Conservation (phyloP, 352 stramenopile genomes). For the Stephanocyclus meneghinianus region DNA sequence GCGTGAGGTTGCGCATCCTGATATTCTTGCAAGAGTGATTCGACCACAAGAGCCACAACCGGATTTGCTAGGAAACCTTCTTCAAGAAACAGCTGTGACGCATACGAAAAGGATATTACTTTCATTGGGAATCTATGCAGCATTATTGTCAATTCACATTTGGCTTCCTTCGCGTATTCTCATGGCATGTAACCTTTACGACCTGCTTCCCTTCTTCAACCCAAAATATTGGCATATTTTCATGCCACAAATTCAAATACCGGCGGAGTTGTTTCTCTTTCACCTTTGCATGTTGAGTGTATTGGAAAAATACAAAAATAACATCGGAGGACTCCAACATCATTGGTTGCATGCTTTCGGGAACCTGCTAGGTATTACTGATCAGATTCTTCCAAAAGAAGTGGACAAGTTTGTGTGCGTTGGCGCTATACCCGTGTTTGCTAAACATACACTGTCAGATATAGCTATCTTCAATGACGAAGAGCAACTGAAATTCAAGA, state of each 20-base stretch:
- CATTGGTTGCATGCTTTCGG: constrained; percentile 71
- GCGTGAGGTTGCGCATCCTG: constrained; percentile 92
- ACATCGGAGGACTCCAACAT: constrained; percentile 79
- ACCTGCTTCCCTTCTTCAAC: constrained; percentile 62
- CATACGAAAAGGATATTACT: constrained; percentile 92
- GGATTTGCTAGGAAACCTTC: constrained; percentile 91
- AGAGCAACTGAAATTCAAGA: not conserved
- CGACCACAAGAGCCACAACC: constrained; percentile 93
- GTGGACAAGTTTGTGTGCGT: constrained; percentile 66
- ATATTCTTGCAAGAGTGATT: constrained; percentile 84
- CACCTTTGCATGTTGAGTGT: constrained; percentile 93
- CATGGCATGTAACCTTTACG: constrained; percentile 74
- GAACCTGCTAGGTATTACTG: constrained; percentile 57
- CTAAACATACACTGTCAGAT: constrained; percentile 11
- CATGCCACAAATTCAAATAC: constrained; percentile 92
- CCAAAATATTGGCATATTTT: constrained; percentile 90
- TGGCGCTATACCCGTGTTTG: constrained; percentile 60
- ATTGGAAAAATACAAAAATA: constrained; percentile 87
- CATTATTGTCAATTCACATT: constrained; percentile 87
- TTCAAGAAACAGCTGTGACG: constrained; percentile 91
- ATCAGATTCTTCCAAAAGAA: constrained; percentile 66
- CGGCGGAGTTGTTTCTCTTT: constrained; percentile 92
- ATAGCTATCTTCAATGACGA: not conserved
- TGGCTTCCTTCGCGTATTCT: constrained; percentile 84
- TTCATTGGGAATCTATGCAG: constrained; percentile 89